phyloP scores from a whole-genome alignment of 176 grass and related monocot genomes.

The Triticum turgidum region DNA sequence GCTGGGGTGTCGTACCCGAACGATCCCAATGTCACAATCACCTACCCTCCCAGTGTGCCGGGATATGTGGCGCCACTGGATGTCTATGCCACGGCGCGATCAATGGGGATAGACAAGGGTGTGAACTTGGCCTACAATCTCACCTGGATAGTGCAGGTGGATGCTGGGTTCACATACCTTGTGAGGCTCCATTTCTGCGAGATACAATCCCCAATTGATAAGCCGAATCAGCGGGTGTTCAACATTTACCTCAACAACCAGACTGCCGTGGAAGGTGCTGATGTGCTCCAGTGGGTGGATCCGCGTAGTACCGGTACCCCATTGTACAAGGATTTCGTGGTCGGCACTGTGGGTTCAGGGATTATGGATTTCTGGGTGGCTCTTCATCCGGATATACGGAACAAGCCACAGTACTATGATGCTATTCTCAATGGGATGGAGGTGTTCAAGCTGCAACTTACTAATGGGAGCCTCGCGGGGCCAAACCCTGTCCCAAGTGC shows the following conservation, averaged over 20 bases:
- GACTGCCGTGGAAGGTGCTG: constrained; percentile 38
- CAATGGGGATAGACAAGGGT: constrained; percentile 59
- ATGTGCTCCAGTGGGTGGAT: constrained; percentile 55
- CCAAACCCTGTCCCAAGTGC: constrained; percentile 52
- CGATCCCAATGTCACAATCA: constrained; percentile 65
- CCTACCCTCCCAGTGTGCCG: constrained; percentile 33
- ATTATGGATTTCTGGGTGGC: constrained; percentile 61
- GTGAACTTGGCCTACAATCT: constrained; percentile 74
- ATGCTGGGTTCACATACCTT: constrained; percentile 76
- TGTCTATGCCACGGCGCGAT: constrained; percentile 75
- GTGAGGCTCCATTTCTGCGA: constrained; percentile 92
- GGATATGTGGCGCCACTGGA: constrained; percentile 61
- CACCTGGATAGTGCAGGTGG: constrained; percentile 71
- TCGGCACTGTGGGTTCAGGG: constrained; percentile 44
- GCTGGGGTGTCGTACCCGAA: constrained; percentile 59
- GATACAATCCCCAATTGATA: constrained; percentile 53
- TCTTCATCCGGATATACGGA: constrained; percentile 45
- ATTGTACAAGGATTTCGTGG: constrained; percentile 57
- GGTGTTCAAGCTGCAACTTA: constrained; percentile 79
- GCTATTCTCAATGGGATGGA: constrained; percentile 89
- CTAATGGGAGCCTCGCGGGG: constrained; percentile 67
- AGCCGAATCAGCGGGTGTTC: constrained; percentile 67
- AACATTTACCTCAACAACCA: constrained; percentile 76
- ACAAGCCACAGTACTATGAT: constrained; percentile 50
- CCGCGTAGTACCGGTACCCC: constrained; percentile 37